These are phyloP conservation scores for Cladosporium sphaerospermum DNA, from an alignment of 2,329 filamentous ascomycete species.

Conservation along the genomic window DNA sequence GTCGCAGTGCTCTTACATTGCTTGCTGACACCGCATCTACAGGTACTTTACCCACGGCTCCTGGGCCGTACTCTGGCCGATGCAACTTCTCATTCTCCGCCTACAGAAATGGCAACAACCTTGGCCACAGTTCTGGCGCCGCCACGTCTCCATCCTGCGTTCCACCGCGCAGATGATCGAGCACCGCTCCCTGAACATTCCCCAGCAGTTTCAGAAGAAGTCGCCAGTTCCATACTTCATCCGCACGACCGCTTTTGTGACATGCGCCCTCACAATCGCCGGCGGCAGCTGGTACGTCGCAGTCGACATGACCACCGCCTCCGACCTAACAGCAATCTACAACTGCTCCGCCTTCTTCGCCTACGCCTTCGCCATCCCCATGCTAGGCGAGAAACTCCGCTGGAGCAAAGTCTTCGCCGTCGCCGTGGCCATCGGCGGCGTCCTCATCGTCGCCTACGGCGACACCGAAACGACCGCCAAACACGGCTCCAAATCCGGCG, in stretches of 20 bases:
- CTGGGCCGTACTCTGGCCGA: constrained; percentile 84
- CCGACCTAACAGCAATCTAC: constrained; percentile 95
- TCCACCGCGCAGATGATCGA: constrained; percentile 80
- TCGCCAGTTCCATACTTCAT: constrained; percentile 67
- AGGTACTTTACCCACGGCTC: constrained; percentile 84
- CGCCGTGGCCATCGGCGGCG: constrained; percentile 76
- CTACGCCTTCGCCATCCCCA: constrained; percentile 89
- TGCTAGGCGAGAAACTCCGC: constrained; percentile 78
- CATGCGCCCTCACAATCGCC: constrained; percentile 78
- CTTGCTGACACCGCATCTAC: not conserved
- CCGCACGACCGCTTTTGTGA: constrained; percentile 73
- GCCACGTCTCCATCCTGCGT: constrained; percentile 57
- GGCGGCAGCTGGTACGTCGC: constrained; percentile 94
- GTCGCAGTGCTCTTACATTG: not conserved
- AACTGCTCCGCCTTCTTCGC: constrained; percentile 99
- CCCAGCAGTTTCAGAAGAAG: constrained; percentile 38
- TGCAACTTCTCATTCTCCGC: constrained; percentile 73
- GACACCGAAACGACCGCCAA: constrained; percentile 49
- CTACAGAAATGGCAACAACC: constrained; percentile 70
- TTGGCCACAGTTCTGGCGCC: constrained; percentile 80
- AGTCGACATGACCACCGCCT: constrained; percentile 85
- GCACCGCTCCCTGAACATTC: constrained; percentile 64
- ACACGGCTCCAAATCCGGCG: constrained; percentile 50
- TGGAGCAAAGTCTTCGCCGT: constrained; percentile 83
- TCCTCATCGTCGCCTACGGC: constrained; percentile 92